phyloP scores from a whole-genome alignment of 1,284 basidiomycete species.

The Ganoderma leucocontextum region DNA sequence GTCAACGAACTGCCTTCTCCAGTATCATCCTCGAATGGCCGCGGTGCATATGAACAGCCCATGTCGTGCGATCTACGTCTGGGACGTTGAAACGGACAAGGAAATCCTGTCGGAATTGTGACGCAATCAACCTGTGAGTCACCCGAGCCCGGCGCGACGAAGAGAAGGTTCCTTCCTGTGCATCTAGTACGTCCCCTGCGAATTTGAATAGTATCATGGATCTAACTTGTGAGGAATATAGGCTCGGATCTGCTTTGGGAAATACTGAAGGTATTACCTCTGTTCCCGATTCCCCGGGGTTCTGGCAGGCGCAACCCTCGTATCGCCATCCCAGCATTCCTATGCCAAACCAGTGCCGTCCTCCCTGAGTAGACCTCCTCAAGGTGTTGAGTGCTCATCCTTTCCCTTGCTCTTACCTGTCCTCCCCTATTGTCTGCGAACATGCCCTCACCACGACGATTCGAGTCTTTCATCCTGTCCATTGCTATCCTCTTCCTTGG shows the following conservation, averaged over 20 bases:
- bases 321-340: not conserved
- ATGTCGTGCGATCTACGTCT: not conserved
- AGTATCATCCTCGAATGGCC: not conserved
- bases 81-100: not conserved
- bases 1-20: not conserved
- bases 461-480: constrained; percentile 9
- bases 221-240: not conserved
- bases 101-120: not conserved
- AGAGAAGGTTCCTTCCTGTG: not conserved
- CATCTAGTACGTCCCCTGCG: not conserved
- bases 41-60: not conserved
- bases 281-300: not conserved
- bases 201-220: not conserved
- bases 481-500: constrained; percentile 12
- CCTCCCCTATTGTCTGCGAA: not conserved
- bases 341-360: not conserved
- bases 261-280: not conserved
- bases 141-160: not conserved
- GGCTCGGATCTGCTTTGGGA: not conserved
- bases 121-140: not conserved
- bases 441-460: constrained; percentile 11
- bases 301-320: not conserved
- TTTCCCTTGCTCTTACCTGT: not conserved
- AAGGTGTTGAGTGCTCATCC: not conserved
- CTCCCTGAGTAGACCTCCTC: not conserved